phyloP scores from a whole-genome alignment of 1,284 basidiomycete genomes.

The Marasmius tenuissimus region DNA sequence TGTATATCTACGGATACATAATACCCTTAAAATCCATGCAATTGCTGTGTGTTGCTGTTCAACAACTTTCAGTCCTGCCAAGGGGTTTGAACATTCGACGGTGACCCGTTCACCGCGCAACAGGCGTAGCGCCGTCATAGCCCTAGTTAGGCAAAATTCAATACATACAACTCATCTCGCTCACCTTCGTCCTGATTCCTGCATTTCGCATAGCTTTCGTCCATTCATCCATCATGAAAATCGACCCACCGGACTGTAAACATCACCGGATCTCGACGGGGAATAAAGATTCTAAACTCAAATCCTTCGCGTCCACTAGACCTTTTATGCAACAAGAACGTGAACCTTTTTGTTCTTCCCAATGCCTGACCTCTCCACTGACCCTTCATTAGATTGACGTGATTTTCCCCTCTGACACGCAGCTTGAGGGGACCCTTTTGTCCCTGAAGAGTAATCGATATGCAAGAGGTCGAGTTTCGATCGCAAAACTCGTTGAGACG shows the following conservation, averaged over 20 bases:
- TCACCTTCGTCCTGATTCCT: no score
- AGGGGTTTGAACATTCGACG: no score
- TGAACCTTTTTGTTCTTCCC: background rate
- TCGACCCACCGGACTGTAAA: background rate
- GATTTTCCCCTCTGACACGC: slow-evolving; percentile 12
- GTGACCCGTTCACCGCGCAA: no score
- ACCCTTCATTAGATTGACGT: slow-evolving; percentile 11
- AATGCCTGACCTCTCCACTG: background rate
- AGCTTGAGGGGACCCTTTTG: slow-evolving; percentile 3
- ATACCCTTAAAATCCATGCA: background rate
- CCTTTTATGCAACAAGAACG: slow-evolving; percentile 14
- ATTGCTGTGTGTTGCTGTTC: no score
- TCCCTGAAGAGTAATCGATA: slow-evolving; percentile 5
- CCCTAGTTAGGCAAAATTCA: no score
- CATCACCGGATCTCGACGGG: slow-evolving; percentile 4
- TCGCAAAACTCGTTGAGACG: background rate
- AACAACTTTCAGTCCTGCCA: no score
- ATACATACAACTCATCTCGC: no score
- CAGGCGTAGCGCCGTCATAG: no score
- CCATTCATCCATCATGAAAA: no score
- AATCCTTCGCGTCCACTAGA: slow-evolving; percentile 1
- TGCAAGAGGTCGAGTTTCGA: slow-evolving; percentile 2
- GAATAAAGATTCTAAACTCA: background rate
- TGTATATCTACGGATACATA: background rate
- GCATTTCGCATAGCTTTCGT: no score